Conservation (phyloP, 805 yeast species). For the Myxozyma udenii region DNA sequence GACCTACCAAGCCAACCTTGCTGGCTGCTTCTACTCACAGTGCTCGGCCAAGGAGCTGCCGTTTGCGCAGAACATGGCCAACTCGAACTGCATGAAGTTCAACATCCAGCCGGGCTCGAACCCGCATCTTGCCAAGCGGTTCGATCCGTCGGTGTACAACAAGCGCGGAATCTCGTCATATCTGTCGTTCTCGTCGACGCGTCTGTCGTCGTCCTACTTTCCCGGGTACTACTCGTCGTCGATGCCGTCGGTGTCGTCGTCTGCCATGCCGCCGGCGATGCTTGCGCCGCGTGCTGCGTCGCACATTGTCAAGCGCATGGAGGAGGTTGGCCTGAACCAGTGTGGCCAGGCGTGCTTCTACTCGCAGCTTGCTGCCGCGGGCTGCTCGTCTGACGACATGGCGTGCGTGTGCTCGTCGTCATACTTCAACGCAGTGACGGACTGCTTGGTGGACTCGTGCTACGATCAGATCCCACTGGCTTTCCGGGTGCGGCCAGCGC, state of each 20-base stretch:
- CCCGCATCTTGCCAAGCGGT: slow-evolving; percentile 28
- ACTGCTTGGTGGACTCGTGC: slow-evolving; percentile 28
- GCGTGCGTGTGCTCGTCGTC: slow-evolving; percentile 27
- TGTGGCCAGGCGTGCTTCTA: slow-evolving; percentile 30
- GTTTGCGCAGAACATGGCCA: slow-evolving; percentile 28
- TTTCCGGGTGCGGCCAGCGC: slow-evolving; percentile 26
- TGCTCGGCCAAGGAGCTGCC: slow-evolving; percentile 22
- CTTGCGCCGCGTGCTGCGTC: slow-evolving; percentile 11
- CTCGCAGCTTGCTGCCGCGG: slow-evolving; percentile 22
- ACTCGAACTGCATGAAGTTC: slow-evolving; percentile 22
- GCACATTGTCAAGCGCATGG: slow-evolving; percentile 26
- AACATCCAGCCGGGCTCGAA: slow-evolving; percentile 27
- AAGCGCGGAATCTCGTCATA: not conserved
- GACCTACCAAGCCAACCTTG: slow-evolving; percentile 20
- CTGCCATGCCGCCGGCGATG: slow-evolving; percentile 1
- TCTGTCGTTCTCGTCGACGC: not conserved
- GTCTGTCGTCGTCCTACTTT: slow-evolving; percentile 8
- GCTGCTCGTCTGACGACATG: slow-evolving; percentile 24
- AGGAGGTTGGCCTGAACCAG: slow-evolving; percentile 21
- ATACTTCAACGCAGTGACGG: slow-evolving; percentile 30
- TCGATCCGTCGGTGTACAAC: slow-evolving; percentile 1
- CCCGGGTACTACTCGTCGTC: slow-evolving; percentile 2
- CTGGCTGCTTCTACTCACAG: slow-evolving; percentile 27
- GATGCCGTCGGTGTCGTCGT: slow-evolving; percentile 1
- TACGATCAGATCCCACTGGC: slow-evolving; percentile 30